Evolutionary conservation across 352 stramenopile genomes (phyloP), one percentile per base, ranked within the genome.

Genomic region (Elongisporangium prolatum): DNA sequence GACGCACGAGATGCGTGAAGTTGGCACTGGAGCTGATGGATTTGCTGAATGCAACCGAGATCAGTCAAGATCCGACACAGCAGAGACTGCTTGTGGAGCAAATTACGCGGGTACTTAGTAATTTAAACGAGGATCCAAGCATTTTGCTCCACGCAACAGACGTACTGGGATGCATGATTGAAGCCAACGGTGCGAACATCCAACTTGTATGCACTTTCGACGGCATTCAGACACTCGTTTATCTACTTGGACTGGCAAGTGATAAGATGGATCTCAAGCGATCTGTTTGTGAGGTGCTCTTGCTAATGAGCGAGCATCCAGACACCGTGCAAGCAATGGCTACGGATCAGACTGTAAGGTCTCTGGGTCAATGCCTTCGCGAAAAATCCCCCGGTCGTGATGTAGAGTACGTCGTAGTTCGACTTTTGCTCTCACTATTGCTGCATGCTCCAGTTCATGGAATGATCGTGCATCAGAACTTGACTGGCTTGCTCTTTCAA

Each of bases 381-480:
- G 34, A 61, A 21, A 61, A 65, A 4, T 48, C 54, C 0, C 54
- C 61, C 9, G 50, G 22, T 5, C 65, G 65, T 8, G 63, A 76
- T 21, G 53, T 83, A 20, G 73, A 86, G 11, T 38, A 57, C 44
- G n/a, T 59, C 28, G 71, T 67, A 0, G 52, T 82, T 10, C 57
- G 58, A 21, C 60, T 90, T 11, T 21, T 90, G 24, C n/a, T 64
- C 16, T 68, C 67, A 2, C 51, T 87, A 2, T 63, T 63, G 11
- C 57, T 63, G n/a, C 61, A 80, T 25, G 61, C 74, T 10, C 65
- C 67, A 38, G 72, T 86, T 0, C 80, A 82, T 21, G 77, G 72
- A 0, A 74, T 86, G 53, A 72, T 90, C 22, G 68, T 90, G 44
- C 69, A 86, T 49, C 72, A 88, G 51, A 67, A 72, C 14, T 64